Percentiles rank a stretch among this genome's conserved stretches.
phyloP scores from a whole-genome alignment of 2,329 filamentous ascomycete genomes.

The Calonectria pseudoturangicola region DNA sequence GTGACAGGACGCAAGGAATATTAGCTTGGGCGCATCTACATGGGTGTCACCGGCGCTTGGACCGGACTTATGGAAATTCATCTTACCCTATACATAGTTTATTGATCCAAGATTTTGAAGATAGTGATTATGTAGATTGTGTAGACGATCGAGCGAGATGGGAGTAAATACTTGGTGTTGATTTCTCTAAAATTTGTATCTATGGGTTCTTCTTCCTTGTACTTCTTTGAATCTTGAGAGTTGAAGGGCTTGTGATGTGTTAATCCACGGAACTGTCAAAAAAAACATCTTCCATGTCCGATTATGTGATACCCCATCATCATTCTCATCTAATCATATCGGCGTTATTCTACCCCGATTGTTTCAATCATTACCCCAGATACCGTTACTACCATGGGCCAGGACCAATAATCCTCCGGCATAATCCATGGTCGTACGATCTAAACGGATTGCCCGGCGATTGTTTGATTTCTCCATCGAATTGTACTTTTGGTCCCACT shows the following conservation, averaged over 20 bases:
- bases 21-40: not conserved
- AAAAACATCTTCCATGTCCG: not conserved
- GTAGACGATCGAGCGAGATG: no score
- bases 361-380: not conserved
- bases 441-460: slow-evolving; percentile 15
- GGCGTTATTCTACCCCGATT: not conserved
- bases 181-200: no score
- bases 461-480: not conserved
- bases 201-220: no score
- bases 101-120: not conserved
- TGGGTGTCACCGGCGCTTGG: not conserved
- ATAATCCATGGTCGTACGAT: slow-evolving; percentile 19
- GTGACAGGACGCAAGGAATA: not conserved
- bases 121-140: no score
- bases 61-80: not conserved
- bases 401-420: not conserved
- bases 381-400: not conserved
- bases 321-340: not conserved
- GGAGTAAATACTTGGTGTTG: no score
- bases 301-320: not conserved
- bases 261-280: no score
- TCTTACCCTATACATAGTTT: slow-evolving; percentile 1
- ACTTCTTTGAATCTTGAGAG: no score
- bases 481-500: not conserved
- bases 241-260: no score